Evolutionary conservation across 2,329 filamentous ascomycete genomes (phyloP).

Genomic region (Fusarium sp.): DNA sequence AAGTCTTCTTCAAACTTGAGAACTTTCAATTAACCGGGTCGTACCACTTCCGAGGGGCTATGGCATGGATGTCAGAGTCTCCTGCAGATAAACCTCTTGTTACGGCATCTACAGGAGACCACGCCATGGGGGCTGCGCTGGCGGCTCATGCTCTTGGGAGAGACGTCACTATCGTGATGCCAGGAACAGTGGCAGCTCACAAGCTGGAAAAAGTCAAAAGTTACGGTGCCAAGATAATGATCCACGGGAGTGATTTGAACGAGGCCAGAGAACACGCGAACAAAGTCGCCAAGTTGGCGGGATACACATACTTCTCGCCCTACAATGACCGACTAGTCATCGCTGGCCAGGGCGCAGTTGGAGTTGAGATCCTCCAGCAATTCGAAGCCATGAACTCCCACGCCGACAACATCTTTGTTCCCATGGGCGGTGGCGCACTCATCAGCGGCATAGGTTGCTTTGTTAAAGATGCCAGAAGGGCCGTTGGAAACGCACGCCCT

Average conservation of each 20-base stretch:
- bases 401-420: not conserved
- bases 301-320: conserved; percentile 1
- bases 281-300: not conserved
- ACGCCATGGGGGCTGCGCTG: conserved; percentile 2
- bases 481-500: not conserved
- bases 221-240: not conserved
- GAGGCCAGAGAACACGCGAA: not conserved
- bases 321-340: not conserved
- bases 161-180: not conserved
- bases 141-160: not conserved
- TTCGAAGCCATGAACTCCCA: not conserved
- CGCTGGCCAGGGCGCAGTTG: conserved; percentile 2
- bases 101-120: conserved; percentile 2
- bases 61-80: conserved; percentile 2
- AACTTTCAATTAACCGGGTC: not conserved
- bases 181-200: not conserved
- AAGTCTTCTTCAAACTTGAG: conserved; percentile 1
- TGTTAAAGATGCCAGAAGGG: not conserved
- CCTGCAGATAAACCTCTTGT: not conserved
- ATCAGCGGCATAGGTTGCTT: conserved; percentile 6
- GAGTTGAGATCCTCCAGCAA: conserved; percentile 6
- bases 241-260: not conserved
- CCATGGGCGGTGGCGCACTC: conserved; percentile 6
- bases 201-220: not conserved
- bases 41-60: not conserved